Evolutionary conservation across 2,329 filamentous ascomycete genomes (phyloP).

Genomic region (Albifimbria verrucaria): DNA sequence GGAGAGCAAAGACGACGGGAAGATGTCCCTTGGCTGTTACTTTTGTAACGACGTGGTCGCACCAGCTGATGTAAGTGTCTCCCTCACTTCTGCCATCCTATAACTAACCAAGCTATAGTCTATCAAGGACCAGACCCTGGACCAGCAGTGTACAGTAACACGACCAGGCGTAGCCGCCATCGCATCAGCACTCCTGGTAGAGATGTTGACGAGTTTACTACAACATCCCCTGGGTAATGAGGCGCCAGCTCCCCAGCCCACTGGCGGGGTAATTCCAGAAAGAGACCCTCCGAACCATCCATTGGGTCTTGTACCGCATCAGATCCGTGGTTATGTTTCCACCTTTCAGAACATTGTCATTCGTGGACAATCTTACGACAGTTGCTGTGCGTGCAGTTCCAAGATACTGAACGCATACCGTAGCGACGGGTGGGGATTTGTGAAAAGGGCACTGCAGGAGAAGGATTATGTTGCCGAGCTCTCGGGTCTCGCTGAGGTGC

Average conservation of each 20-base stretch:
- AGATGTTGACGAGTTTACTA: slow-evolving; percentile 80
- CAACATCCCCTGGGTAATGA: slow-evolving; percentile 76
- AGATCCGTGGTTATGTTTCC: slow-evolving; percentile 73
- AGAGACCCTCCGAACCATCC: slow-evolving; percentile 57
- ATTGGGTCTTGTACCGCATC: slow-evolving; percentile 71
- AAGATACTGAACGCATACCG: slow-evolving; percentile 67
- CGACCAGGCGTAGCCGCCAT: slow-evolving; percentile 89
- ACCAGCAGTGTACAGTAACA: slow-evolving; percentile 97
- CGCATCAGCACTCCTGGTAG: slow-evolving; percentile 85
- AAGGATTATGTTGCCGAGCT: slow-evolving; percentile 77
- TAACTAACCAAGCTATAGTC: slow-evolving; percentile 52
- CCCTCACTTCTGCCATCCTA: not conserved
- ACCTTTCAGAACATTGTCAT: slow-evolving; percentile 73
- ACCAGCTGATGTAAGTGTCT: slow-evolving; percentile 74
- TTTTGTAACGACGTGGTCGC: slow-evolving; percentile 98
- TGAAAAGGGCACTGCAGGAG: slow-evolving; percentile 70
- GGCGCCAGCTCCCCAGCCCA: slow-evolving; percentile 52
- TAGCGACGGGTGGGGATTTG: slow-evolving; percentile 69
- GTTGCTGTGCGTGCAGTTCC: slow-evolving; percentile 76
- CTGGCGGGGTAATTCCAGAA: slow-evolving; percentile 40
- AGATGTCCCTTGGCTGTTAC: slow-evolving; percentile 82
- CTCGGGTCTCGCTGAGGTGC: slow-evolving; percentile 71
- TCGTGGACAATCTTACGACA: slow-evolving; percentile 71
- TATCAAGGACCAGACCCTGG: slow-evolving; percentile 88
- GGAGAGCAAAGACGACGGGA: slow-evolving; percentile 50